Evolutionary conservation across 2,329 filamentous ascomycete species (phyloP), one percentile per base, ranked within the genome.

Genomic region (Alternaria angustiovoidea): DNA sequence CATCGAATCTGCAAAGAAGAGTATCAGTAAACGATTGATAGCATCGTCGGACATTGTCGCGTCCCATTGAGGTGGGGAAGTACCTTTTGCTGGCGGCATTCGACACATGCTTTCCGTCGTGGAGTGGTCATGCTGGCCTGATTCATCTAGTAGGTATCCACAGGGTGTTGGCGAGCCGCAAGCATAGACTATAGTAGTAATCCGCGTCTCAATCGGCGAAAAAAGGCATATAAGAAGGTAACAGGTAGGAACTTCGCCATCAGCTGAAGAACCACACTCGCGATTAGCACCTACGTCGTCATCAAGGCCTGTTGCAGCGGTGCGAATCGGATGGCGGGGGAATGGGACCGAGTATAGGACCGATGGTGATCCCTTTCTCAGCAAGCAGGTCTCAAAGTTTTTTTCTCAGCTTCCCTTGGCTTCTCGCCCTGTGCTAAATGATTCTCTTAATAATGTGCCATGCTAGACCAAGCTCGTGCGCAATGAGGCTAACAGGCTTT

Each of bases 71-170:
- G 52, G 41, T 53, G 42, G 55, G 46, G n/a, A 41, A 9, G 46
- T 74, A 76, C 75, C 70, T 78, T 78, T 67, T 78, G 75, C 62
- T 78, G 75, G 47, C 75, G 68, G 59, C 75, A 78, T 59, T 78
- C 75, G 30, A 78, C 75, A 63, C 75, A 78, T 30, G 75, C 75
- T 54, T 78, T 78, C 39, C 75, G 67, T 65, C 75, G 66, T 39
- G 75, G 75, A 53, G 73, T 75, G 41, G 74, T 68, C 73, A 75
- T 75, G 61, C 64, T 68, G 57, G 62, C 61, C 59, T 63, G 55
- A 58, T 62, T 65, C 64, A 63, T 63, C 65, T 62, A 64, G 47
- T 41, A 38, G 39, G 66, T 63, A 69, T 69, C 67, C 68, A 71
- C 68, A 62, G 54, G 62, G 39, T 60, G 59, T 62, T 59, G 62